Evolutionary conservation across 257 asterid genomes (phyloP).

Genomic region (Nemophila menziesii): DNA sequence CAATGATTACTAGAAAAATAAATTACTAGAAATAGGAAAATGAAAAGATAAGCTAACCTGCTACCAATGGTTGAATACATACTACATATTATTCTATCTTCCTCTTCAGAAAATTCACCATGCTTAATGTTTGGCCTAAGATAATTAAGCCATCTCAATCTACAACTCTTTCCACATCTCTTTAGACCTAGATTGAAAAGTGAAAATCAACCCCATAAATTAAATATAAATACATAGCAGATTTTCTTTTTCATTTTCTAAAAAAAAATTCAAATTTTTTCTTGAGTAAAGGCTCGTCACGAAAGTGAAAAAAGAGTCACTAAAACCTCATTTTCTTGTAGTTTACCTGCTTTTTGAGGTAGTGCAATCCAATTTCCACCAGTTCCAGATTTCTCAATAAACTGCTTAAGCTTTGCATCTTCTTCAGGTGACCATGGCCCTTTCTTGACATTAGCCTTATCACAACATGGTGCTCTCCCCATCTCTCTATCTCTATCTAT

Average conservation of each 20-base stretch:
- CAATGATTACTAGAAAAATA: not conserved
- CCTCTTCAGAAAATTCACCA: conserved; percentile 85
- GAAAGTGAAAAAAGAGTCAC: not conserved
- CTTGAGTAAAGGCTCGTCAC: too few species aligned
- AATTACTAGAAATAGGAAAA: not conserved
- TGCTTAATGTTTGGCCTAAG: conserved; percentile 77
- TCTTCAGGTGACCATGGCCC: conserved; percentile 99
- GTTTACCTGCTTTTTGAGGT: conserved; percentile 74
- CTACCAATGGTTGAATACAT: conserved; percentile 80
- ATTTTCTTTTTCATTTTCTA: too few species aligned
- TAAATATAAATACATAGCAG: not conserved
- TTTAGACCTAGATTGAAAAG: conserved; percentile 38
- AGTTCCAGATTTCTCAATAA: conserved; percentile 60
- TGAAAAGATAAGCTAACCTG: conserved; percentile 29
- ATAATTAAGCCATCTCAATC: conserved; percentile 88
- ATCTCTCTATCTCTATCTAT: conserved; percentile 17
- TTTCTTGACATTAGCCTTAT: conserved; percentile 78
- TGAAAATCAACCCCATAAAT: not conserved
- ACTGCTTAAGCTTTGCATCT: conserved; percentile 79
- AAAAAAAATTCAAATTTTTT: too few species aligned
- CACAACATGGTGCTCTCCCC: conserved; percentile 99
- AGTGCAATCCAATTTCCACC: conserved; percentile 83
- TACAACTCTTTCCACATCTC: conserved; percentile 90
- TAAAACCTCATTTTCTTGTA: too few species aligned
- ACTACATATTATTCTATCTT: conserved; percentile 61